These are phyloP conservation scores for Coemansia sp. DNA, from an alignment of 192 early-diverging fungal species.

Conservation along the genomic window DNA sequence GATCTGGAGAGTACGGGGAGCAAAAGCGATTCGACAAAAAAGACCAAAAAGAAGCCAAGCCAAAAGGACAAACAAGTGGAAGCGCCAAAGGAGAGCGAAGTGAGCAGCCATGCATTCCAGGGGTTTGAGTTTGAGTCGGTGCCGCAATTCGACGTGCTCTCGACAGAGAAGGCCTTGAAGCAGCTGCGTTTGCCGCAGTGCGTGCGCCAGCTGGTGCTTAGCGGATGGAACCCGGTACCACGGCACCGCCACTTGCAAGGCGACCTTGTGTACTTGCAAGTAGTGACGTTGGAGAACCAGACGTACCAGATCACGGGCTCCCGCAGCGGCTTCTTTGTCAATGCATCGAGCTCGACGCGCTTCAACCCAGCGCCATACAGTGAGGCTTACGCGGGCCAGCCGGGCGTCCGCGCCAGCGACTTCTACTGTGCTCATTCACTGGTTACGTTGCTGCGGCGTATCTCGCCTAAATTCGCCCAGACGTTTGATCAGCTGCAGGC, in stretches of 20 bases:
- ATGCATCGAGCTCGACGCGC: conserved; percentile 66
- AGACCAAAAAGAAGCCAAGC: conserved; percentile 24
- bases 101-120: conserved; percentile 23
- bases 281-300: conserved; percentile 82
- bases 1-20: neutral
- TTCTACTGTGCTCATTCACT: conserved; percentile 60
- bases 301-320: conserved; percentile 81
- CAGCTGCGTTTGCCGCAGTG: conserved; percentile 59
- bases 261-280: conserved; percentile 88
- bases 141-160: conserved; percentile 53
- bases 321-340: conserved; percentile 85
- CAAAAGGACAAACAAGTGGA: neutral
- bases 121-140: conserved; percentile 17
- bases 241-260: conserved; percentile 68
- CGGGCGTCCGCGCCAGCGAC: conserved; percentile 43
- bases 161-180: conserved; percentile 55
- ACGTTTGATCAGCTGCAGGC: conserved; percentile 67
- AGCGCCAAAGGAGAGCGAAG: neutral
- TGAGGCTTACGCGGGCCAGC: conserved; percentile 18
- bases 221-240: conserved; percentile 93
- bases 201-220: conserved; percentile 71
- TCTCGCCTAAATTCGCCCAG: conserved; percentile 69
- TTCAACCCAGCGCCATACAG: conserved; percentile 60
- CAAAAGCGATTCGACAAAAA: conserved; percentile 19
- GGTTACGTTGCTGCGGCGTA: conserved; percentile 60